These are phyloP conservation scores for Tetragonia tetragonoides DNA, from an alignment of 148 eudicot species.

Conservation along the genomic window DNA sequence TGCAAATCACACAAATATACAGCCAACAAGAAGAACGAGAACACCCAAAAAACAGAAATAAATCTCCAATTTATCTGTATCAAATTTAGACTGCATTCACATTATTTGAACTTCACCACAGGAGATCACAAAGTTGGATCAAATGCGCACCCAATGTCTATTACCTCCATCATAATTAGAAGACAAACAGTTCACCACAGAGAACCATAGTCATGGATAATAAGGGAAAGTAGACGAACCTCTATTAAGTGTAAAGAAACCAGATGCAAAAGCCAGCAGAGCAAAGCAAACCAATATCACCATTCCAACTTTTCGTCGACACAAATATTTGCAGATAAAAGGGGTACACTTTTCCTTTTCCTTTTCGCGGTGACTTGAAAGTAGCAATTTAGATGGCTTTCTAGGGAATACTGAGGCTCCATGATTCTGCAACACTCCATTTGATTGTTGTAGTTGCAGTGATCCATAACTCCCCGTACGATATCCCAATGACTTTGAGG, in stretches of 20 bases:
- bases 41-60: conserved; percentile 5
- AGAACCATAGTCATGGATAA: neutral
- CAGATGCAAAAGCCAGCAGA: conserved; percentile 52
- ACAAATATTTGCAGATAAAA: conserved; percentile 44
- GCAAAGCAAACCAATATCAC: conserved; percentile 62
- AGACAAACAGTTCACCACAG: neutral
- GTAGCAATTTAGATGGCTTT: conserved; percentile 52
- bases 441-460: conserved; percentile 55
- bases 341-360: conserved; percentile 72
- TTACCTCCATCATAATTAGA: neutral
- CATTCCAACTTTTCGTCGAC: conserved; percentile 70
- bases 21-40: neutral
- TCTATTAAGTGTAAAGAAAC: conserved; percentile 53
- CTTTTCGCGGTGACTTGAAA: conserved; percentile 69
- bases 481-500: conserved; percentile 70
- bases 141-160: neutral
- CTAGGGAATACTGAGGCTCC: conserved; percentile 39
- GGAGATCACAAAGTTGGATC: neutral
- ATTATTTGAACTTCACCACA: neutral
- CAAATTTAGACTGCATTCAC: neutral
- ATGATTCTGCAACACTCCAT: conserved; percentile 57
- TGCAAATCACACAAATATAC: neutral
- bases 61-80: neutral
- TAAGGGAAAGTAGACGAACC: conserved; percentile 39
- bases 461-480: conserved; percentile 73